Percentiles rank a stretch among this genome's conserved stretches.
These are phyloP conservation scores for Quercus bicolor DNA, from an alignment of 306 rosid species.

Conservation along the genomic window DNA sequence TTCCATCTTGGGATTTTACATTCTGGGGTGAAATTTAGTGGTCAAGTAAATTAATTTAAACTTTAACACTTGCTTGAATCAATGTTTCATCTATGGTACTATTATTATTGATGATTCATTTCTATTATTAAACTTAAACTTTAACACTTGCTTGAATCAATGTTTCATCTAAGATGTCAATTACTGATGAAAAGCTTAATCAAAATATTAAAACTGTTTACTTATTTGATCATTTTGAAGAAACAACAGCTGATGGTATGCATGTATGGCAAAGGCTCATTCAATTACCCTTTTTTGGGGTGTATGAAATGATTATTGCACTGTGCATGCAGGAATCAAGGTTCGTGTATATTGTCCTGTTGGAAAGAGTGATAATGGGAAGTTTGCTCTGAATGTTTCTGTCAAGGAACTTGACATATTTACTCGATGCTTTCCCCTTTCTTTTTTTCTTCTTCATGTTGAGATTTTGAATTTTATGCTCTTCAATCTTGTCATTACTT, in stretches of 20 bases:
- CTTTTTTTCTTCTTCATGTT: too few species aligned
- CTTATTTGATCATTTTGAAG: conserved; percentile 53
- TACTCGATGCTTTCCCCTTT: conserved; percentile 20
- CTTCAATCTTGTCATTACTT: not conserved
- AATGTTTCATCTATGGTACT: too few species aligned
- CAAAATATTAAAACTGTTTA: conserved; percentile 41
- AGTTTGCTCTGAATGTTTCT: conserved; percentile 47
- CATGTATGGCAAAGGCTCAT: not conserved
- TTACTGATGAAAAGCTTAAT: conserved; percentile 38
- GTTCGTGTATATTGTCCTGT: conserved; percentile 49
- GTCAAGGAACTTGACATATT: conserved; percentile 43
- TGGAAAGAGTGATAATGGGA: conserved; percentile 50
- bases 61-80: too few species aligned
- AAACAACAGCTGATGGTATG: conserved; percentile 41
- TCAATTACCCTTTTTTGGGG: not conserved
- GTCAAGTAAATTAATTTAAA: too few species aligned
- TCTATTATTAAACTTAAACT: too few species aligned
- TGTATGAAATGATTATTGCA: not conserved
- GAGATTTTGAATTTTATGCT: too few species aligned
- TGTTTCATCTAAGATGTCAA: conserved; percentile 47
- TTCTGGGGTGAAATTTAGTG: too few species aligned
- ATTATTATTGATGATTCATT: too few species aligned
- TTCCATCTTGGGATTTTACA: too few species aligned
- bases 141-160: too few species aligned
- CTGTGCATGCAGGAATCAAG: conserved; percentile 36